Evolutionary conservation across 2,329 filamentous ascomycete genomes (phyloP).

Genomic region (Aspergillus sp.): DNA sequence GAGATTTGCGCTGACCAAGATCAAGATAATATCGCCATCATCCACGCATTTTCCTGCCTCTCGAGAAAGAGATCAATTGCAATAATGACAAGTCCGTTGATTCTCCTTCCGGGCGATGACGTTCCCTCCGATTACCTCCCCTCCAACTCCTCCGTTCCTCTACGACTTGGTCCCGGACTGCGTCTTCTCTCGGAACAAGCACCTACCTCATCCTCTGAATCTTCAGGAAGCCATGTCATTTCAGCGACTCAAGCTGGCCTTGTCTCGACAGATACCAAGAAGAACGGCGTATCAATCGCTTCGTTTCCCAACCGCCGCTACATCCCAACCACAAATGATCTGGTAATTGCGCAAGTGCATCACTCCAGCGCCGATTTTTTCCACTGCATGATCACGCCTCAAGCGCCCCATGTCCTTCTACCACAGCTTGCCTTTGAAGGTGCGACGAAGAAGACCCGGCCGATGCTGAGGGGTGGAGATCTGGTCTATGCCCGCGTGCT

Average conservation of each 20-base stretch:
- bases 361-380: constrained; percentile 70
- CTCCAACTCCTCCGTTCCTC: constrained; percentile 56
- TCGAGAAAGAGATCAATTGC: not conserved
- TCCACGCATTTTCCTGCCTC: constrained; percentile 3
- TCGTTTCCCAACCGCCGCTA: constrained; percentile 54
- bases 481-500: constrained; percentile 83
- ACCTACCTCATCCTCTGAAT: constrained; percentile 61
- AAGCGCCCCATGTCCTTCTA: constrained; percentile 59
- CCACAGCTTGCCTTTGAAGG: constrained; percentile 89
- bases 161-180: constrained; percentile 78
- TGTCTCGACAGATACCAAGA: constrained; percentile 32
- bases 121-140: constrained; percentile 63
- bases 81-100: constrained; percentile 51
- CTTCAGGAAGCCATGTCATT: constrained; percentile 35
- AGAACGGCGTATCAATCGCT: constrained; percentile 31
- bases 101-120: constrained; percentile 76
- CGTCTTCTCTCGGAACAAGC: constrained; percentile 69
- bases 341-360: constrained; percentile 80
- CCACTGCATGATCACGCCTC: constrained; percentile 66
- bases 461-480: constrained; percentile 65
- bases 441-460: constrained; percentile 85
- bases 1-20: not conserved
- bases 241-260: constrained; percentile 31
- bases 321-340: constrained; percentile 68
- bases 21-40: not conserved